A percentile compares a stretch with the other conserved stretches of the same genome.
Evolutionary conservation across 164 flowering plant species (phyloP).

Genomic region (Dillenia suffruticosa): DNA sequence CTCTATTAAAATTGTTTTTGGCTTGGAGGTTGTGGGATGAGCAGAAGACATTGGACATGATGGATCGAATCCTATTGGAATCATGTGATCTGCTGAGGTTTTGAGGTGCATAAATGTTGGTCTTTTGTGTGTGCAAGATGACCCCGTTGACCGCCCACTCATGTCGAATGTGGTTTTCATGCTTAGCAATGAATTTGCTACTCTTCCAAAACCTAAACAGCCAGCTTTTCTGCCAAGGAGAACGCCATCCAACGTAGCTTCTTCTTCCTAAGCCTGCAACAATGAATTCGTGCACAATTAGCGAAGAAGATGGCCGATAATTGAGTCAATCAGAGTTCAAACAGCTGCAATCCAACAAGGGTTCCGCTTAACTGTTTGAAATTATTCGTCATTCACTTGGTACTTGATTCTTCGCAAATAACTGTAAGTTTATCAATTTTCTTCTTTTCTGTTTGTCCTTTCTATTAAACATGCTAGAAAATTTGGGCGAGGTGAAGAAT

Average conservation of each 20-base stretch:
- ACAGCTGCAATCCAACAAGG: too few species aligned
- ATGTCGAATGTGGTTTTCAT: conserved; percentile 19
- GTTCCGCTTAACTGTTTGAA: too few species aligned
- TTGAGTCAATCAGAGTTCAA: not conserved
- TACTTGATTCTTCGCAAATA: too few species aligned
- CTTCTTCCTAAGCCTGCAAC: conserved; percentile 12
- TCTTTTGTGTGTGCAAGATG: conserved; percentile 19
- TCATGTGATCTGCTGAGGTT: conserved; percentile 7
- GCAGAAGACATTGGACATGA: conserved; percentile 9
- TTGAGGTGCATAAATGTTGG: conserved; percentile 13
- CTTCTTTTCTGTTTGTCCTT: too few species aligned
- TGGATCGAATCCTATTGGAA: conserved; percentile 8
- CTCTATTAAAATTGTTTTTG: conserved; percentile 1
- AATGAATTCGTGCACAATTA: not conserved
- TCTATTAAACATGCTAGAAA: too few species aligned
- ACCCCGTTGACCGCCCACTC: conserved; percentile 15
- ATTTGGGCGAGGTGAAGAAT: too few species aligned
- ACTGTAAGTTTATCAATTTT: too few species aligned
- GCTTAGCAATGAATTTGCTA: conserved; percentile 12
- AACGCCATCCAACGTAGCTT: conserved; percentile 2
- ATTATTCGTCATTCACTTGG: too few species aligned
- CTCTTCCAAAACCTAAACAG: conserved; percentile 12
- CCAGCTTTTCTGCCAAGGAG: conserved; percentile 13
- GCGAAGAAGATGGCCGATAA: conserved; percentile 1
- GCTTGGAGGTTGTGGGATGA: conserved; percentile 16